A percentile compares a stretch with the other conserved stretches of the same genome.
phyloP scores from a whole-genome alignment of 345 rosid species.

The Rhodamnia argentea region DNA sequence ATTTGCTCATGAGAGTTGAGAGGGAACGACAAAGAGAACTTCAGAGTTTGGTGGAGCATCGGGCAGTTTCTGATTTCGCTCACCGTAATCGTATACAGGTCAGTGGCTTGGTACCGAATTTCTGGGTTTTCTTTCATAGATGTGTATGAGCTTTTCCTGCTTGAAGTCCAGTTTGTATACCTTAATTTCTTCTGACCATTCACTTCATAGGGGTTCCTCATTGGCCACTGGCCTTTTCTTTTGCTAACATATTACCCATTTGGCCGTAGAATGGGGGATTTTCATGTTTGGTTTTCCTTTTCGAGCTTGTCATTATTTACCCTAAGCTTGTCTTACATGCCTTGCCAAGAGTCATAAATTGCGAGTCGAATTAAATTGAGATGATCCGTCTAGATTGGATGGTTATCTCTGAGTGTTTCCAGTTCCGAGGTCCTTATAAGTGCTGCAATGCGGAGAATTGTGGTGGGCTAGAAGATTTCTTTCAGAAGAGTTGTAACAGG shows the following conservation, averaged over 20 bases:
- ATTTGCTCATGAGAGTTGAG: constrained; percentile 81
- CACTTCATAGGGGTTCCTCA: background rate
- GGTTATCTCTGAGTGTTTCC: background rate
- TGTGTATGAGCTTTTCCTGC: background rate
- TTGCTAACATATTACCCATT: background rate
- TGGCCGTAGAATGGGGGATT: background rate
- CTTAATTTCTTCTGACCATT: background rate
- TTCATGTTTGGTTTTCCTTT: background rate
- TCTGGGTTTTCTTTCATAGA: background rate
- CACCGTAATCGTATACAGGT: constrained; percentile 99
- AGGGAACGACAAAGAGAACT: constrained; percentile 89
- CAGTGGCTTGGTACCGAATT: constrained; percentile 2
- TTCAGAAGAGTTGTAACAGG: background rate
- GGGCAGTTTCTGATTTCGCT: constrained; percentile 97
- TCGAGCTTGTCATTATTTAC: background rate
- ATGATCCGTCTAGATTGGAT: background rate
- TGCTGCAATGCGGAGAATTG: background rate
- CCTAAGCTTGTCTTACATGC: background rate
- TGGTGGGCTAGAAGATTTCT: background rate
- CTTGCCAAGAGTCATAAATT: background rate
- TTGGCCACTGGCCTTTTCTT: background rate
- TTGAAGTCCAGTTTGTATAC: background rate
- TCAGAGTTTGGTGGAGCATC: constrained; percentile 85
- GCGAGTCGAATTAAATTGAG: background rate
- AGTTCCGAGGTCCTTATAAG: background rate